Percentiles rank a stretch among this genome's conserved stretches.
phyloP scores from a whole-genome alignment of 2,329 filamentous ascomycete genomes.

The Fusarium euwallaceae region DNA sequence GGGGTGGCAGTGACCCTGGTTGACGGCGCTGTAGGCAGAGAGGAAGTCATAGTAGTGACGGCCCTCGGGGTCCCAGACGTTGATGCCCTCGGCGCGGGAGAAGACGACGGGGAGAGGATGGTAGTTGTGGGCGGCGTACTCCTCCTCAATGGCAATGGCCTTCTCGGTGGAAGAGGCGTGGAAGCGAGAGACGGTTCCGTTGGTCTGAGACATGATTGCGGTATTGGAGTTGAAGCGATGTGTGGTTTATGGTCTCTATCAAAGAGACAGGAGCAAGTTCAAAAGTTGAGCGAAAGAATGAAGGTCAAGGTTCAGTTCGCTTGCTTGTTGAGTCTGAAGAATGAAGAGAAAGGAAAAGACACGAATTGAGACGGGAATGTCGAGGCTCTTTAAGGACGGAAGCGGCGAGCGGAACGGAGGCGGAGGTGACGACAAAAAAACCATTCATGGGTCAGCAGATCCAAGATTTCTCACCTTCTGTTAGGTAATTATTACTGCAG shows the following conservation, averaged over 20 bases:
- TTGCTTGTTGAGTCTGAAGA: constrained; percentile 13
- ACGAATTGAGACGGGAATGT: constrained; percentile 19
- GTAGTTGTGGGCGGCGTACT: constrained; percentile 97
- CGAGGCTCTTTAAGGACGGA: constrained; percentile 41
- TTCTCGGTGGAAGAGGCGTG: constrained; percentile 83
- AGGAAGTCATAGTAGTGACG: constrained; percentile 97
- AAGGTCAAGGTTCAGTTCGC: constrained; percentile 6
- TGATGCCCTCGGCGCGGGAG: constrained; percentile 83
- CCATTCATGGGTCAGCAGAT: neutral
- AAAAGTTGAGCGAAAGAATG: constrained; percentile 8
- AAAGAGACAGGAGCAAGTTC: constrained; percentile 5
- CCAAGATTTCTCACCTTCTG: neutral
- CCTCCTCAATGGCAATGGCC: constrained; percentile 84
- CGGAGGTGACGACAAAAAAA: neutral
- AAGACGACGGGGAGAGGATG: constrained; percentile 97
- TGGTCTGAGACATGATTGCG: constrained; percentile 69
- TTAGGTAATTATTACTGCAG: constrained; percentile 49
- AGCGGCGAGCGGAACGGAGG: constrained; percentile 22
- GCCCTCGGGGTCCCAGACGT: constrained; percentile 97
- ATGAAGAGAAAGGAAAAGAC: constrained; percentile 4
- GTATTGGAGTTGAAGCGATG: neutral
- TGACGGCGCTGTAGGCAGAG: constrained; percentile 77
- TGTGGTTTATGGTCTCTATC: neutral
- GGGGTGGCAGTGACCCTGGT: constrained; percentile 68
- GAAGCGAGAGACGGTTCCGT: constrained; percentile 59